Percentiles rank a stretch among this genome's conserved stretches.
phyloP scores from a whole-genome alignment of 2,329 filamentous ascomycete genomes.

The Teratosphaeria epicoccoides region DNA sequence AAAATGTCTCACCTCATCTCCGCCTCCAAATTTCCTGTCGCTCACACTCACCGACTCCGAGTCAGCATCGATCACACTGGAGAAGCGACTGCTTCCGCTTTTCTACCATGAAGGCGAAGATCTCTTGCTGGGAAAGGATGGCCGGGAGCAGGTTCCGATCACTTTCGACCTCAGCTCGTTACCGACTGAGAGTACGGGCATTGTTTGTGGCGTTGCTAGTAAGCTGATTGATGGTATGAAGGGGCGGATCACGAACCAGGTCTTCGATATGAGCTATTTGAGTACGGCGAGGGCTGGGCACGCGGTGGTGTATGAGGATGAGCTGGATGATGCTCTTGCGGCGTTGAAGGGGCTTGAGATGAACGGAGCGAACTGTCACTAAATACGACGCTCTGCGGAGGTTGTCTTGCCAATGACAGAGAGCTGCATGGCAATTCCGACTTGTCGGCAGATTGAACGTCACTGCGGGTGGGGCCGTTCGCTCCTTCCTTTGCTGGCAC shows the following conservation, averaged over 20 bases:
- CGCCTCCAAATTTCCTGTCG: constrained; percentile 59
- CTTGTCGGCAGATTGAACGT: no score
- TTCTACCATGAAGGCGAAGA: constrained; percentile 38
- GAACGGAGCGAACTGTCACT: not conserved
- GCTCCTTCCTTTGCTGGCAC: no score
- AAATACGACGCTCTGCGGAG: no score
- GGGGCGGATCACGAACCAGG: constrained; percentile 31
- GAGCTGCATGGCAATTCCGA: no score
- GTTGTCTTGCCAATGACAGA: no score
- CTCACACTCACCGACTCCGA: constrained; percentile 64
- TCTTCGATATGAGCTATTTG: constrained; percentile 75
- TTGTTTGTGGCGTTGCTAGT: constrained; percentile 87
- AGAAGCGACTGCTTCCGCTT: constrained; percentile 54
- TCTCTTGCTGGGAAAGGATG: constrained; percentile 63
- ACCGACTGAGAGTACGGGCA: constrained; percentile 80
- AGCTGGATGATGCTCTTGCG: constrained; percentile 61
- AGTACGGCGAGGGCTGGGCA: constrained; percentile 81
- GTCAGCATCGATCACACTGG: constrained; percentile 61
- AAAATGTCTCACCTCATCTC: constrained; percentile 36
- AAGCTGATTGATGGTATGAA: constrained; percentile 62
- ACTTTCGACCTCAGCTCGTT: constrained; percentile 73
- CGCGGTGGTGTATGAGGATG: constrained; percentile 70
- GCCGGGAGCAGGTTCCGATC: constrained; percentile 66
- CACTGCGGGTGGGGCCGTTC: no score
- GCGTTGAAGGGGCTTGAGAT: constrained; percentile 41